Base-by-base conservation (phyloP, 148 eudicot species). In the Silene conica region DNA sequence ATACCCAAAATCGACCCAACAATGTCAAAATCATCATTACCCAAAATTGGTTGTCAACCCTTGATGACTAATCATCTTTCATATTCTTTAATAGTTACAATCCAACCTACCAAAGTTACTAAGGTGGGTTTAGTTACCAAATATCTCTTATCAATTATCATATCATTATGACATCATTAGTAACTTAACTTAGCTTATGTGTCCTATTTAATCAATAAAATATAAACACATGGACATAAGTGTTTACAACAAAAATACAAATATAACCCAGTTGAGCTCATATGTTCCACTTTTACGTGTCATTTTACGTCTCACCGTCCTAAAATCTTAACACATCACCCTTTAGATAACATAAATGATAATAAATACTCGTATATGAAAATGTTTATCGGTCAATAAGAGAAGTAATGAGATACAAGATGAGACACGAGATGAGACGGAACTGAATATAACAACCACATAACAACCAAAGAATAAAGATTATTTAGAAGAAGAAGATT, bases 111-210 rank as follows among this genome's bases (percentile, higher is more conserved):
- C 28, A 21, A 15, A 65, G 50, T 50, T 74, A 74, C 23, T 26
- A 57, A 65, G 63, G 77, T 28, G 63, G 63, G 77, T 8, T 56
- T 74, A 65, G 71, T 74, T 66, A 60, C 55, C 71, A 66, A 54
- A 1, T 6, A 8, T 13, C n/a, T 56, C n/a, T n/a, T n/a, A n/a
- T n/a, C n/a, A n/a, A n/a, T n/a, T 6, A n/a, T 56, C 63, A 21
- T 8, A 19, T 59, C 25, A n/a, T 59, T 9, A 59, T 10, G 22
- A 59, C 60, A 14, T 56, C 20, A 15, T 56, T 16, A 16, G 14
- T 56, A 1, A 56, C 5, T 54, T 14, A 58, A 58, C 34, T 58
- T 58, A 20, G 22, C 21, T 62, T 62, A 67, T 55, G 43, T 52
- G 71, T 52, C 19, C 46, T 34, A 20, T 31, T 57, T 31, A 75